phyloP scores from a whole-genome alignment of 208 protist genomes.

The Naegleria lovaniensis region DNA sequence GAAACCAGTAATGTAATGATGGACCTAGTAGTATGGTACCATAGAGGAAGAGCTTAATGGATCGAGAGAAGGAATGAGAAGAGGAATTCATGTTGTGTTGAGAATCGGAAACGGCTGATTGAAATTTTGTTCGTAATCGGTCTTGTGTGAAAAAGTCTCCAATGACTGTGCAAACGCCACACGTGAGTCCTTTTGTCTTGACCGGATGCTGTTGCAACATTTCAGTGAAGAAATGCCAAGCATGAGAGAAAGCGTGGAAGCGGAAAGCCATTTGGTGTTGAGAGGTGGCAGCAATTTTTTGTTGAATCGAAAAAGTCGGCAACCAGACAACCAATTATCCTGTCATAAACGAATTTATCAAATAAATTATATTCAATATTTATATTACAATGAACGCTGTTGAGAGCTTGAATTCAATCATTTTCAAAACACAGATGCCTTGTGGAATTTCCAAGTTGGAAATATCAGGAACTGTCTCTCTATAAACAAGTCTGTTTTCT shows the following conservation, averaged over 20 bases:
- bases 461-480: neutral
- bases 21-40: neutral
- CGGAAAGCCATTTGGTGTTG: too few relatives aligned
- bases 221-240: neutral
- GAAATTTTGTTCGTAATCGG: too few relatives aligned
- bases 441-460: neutral
- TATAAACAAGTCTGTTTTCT: constrained; percentile 17
- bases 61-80: neutral
- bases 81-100: neutral
- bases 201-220: neutral
- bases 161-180: neutral
- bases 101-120: too few relatives aligned
- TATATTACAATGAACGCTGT: constrained; percentile 9
- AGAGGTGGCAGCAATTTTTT: too few relatives aligned
- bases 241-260: neutral
- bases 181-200: neutral
- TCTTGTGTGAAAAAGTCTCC: neutral
- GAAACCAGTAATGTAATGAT: neutral
- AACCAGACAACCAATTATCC: too few relatives aligned
- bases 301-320: too few relatives aligned
- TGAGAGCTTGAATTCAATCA: neutral
- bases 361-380: neutral
- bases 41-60: neutral
- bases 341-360: too few relatives aligned
- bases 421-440: neutral